These are phyloP conservation scores for Trichosporon inkin DNA, from an alignment of 1,284 basidiomycete species.

Conservation along the genomic window DNA sequence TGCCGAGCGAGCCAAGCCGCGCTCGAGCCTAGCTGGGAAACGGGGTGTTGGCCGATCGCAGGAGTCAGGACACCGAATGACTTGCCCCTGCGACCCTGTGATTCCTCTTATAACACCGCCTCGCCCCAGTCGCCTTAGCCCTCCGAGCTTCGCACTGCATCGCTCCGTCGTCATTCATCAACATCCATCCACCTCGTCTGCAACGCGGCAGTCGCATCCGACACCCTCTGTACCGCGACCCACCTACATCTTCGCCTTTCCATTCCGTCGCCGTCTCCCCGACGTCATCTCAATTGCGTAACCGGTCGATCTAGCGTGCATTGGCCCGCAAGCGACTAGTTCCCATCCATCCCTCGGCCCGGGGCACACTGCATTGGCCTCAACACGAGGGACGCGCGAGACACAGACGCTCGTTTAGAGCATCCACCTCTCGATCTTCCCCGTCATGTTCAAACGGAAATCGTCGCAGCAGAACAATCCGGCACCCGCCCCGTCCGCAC, in stretches of 20 bases:
- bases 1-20: too few relatives aligned
- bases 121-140: not conserved
- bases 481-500: slow-evolving; percentile 4
- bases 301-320: too few relatives aligned
- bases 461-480: slow-evolving; percentile 5
- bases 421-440: not conserved
- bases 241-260: not conserved
- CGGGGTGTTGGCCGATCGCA: not conserved
- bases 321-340: too few relatives aligned
- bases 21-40: not conserved
- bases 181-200: not conserved
- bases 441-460: slow-evolving; percentile 22
- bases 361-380: too few relatives aligned
- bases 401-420: not conserved
- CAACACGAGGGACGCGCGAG: not conserved
- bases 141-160: not conserved
- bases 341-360: too few relatives aligned
- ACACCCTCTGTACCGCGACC: not conserved
- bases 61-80: not conserved
- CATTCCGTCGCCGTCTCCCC: not conserved
- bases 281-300: not conserved
- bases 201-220: not conserved
- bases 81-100: slow-evolving; percentile 1
- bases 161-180: not conserved
- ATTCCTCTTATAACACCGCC: slow-evolving; percentile 5